Evolutionary conservation across 306 rosid genomes (phyloP).

Genomic region (Lathyrus aphaca): DNA sequence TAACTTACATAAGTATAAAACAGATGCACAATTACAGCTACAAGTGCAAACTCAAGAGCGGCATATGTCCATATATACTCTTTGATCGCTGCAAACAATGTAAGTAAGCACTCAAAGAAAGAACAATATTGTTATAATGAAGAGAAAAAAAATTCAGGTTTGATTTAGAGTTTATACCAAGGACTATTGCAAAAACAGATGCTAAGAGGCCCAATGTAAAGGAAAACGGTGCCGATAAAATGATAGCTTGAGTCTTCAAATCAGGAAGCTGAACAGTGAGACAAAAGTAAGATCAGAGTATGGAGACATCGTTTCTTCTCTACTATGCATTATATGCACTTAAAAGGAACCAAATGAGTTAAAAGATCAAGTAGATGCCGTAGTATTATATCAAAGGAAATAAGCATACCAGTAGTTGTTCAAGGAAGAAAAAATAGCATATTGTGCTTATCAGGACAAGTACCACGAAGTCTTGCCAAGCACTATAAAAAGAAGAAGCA

Average conservation of each 20-base stretch:
- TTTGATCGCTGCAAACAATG: conserved; percentile 72
- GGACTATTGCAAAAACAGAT: conserved; percentile 76
- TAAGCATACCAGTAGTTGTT: conserved; percentile 92
- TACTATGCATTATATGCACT: conserved; percentile 17
- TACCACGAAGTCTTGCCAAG: conserved; percentile 97
- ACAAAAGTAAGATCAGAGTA: conserved; percentile 11
- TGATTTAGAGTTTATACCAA: conserved; percentile 57
- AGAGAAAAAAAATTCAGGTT: background rate
- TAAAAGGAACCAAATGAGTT: background rate
- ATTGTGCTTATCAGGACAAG: conserved; percentile 89
- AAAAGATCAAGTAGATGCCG: conserved; percentile 26
- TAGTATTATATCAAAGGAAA: conserved; percentile 34
- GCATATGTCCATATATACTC: conserved; percentile 97
- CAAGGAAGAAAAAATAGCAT: conserved; percentile 97
- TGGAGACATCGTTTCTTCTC: background rate
- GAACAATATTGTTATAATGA: background rate
- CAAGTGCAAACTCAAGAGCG: conserved; percentile 94
- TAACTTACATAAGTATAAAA: conserved; percentile 72
- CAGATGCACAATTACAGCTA: conserved; percentile 75
- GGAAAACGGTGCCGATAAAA: conserved; percentile 85
- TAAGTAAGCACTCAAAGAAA: conserved; percentile 13
- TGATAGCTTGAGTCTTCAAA: conserved; percentile 81
- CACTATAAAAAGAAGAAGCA: conserved; percentile 57
- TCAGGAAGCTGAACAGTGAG: conserved; percentile 64
- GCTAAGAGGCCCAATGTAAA: conserved; percentile 81